Evolutionary conservation across 2,329 filamentous ascomycete genomes (phyloP), one percentile per base, ranked within the genome.

Genomic region (Diaporthe humulicola): DNA sequence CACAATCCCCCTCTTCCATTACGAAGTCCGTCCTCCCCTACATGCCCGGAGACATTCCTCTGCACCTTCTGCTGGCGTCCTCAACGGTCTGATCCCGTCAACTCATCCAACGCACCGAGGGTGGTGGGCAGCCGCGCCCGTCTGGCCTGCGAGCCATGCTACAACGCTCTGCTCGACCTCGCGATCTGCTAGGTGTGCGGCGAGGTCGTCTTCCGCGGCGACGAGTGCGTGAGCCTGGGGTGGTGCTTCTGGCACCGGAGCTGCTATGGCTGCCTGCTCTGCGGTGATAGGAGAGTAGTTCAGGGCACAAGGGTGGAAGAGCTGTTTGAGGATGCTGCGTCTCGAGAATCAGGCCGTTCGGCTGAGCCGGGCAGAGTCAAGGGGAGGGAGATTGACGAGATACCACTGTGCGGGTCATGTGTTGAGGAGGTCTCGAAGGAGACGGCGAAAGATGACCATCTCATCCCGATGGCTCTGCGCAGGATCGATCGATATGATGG

Each of bases 221-320:
- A 89, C 33, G 89, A 90, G 74, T 88, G 87, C 76, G 87, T 91
- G 54, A 90, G 88, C 77, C 83, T 91, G n/a, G 89, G 89, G 0
- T 91, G 87, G 89, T 90, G 88, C 78, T 91, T 91, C 79, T 91
- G 89, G 90, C 89, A 91, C 78, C 83, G 84, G 52, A 83, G 81
- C 0, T 91, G 88, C 79, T 91, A 90, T 79, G 88, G 89, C 22
- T 91, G 89, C 79, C 79, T 91, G 75, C 81, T 90, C 52, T 91
- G 84, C 74, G 87, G 88, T 25, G 85, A 81, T 73, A 83, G 81
- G 75, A 77, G 81, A 17, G 79, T 87, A 3, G 82, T 83, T 30
- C 79, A 78, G 28, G 86, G 83, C 2, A 78, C 84, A 28, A 78
- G 76, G 3, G 75, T 87, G 1, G 74, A 76, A 69, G 82, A 85